phyloP scores from a whole-genome alignment of 495 filamentous ascomycete genomes.

The Neurospora sp. region DNA sequence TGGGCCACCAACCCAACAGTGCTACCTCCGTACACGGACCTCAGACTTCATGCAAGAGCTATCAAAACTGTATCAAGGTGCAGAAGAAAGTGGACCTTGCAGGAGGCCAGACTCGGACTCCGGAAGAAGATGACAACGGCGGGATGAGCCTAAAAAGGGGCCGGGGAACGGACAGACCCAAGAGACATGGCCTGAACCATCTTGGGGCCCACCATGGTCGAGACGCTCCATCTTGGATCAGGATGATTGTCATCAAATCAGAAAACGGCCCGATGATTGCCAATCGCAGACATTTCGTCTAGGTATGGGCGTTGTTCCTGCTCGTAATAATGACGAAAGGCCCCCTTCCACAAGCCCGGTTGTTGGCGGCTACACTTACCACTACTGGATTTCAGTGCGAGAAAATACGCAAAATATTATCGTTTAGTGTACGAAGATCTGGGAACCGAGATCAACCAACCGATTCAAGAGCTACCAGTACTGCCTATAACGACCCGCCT shows the following conservation, averaged over 20 bases:
- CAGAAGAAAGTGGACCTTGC: slow-evolving; percentile 7
- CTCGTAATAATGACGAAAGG: not conserved
- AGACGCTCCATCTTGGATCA: not conserved
- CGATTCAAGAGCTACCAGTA: not conserved
- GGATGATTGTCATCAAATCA: not conserved
- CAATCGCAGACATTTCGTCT: not conserved
- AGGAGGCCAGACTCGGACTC: slow-evolving; percentile 2
- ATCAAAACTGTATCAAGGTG: slow-evolving; percentile 14
- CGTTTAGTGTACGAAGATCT: not conserved
- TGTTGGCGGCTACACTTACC: not conserved
- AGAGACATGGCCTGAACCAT: not conserved
- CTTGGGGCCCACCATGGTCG: not conserved
- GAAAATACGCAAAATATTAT: not conserved
- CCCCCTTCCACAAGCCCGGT: not conserved
- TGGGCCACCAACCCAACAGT: not conserved
- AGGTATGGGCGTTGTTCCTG: not conserved
- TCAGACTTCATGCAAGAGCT: slow-evolving; percentile 7
- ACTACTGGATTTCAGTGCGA: not conserved
- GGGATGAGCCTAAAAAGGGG: slow-evolving; percentile 23
- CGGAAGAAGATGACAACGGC: slow-evolving; percentile 14
- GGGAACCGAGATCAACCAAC: not conserved
- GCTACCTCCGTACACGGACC: not conserved
- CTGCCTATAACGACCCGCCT: not conserved
- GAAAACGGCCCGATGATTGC: not conserved
- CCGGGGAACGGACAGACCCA: slow-evolving; percentile 6